Evolutionary conservation across 2,329 filamentous ascomycete species (phyloP), one percentile per base, ranked within the genome.

Genomic region (Zymoseptoria crescenta): DNA sequence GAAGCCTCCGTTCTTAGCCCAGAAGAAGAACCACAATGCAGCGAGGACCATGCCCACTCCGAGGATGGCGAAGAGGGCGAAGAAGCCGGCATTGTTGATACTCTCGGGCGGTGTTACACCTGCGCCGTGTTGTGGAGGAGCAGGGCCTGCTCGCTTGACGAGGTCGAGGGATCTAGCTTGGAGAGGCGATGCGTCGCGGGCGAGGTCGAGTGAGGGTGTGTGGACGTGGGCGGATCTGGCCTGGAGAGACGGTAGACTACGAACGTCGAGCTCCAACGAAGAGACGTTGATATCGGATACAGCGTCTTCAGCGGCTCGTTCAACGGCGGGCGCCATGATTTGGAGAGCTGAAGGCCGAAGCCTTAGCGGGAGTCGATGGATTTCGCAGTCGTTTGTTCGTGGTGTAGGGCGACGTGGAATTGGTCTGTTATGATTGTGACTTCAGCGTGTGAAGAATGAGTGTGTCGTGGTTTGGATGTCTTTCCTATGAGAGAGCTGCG

Each of bases 1-100:
- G 78, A 97, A 96, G 13, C 94, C 94, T 62, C 94, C 94, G 68
- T 97, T 96, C 76, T 89, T 93, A 59, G 93, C 93, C 88, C 90
- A 95, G 81, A 96, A 96, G 82, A 99, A 97, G 82, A 99, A 96
- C 92, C 94, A 99, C 70, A 97, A 91, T 24, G 81, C 83, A 0
- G 80, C 83, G 3, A 89, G 60, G 24, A 94, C 88, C 71, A 97
- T 88, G 30, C 77, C 84, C 0, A 86, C 85, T 35, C 89, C 91
- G 56, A 97, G 84, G 19, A 96, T 74, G 9, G 89, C 93, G 72
- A 97, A 96, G 0, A 97, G 79, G 0, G 87, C 87, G 71, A 97
- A 89, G 68, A 96, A 85, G 59, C 85, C 89, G 8, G 73, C 65
- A 62, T 80, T 80, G 67, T 79, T 76, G 69, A 80, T 74, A 50